phyloP scores from a whole-genome alignment of 2,329 filamentous ascomycete genomes.

The Fusarium subtropicale region DNA sequence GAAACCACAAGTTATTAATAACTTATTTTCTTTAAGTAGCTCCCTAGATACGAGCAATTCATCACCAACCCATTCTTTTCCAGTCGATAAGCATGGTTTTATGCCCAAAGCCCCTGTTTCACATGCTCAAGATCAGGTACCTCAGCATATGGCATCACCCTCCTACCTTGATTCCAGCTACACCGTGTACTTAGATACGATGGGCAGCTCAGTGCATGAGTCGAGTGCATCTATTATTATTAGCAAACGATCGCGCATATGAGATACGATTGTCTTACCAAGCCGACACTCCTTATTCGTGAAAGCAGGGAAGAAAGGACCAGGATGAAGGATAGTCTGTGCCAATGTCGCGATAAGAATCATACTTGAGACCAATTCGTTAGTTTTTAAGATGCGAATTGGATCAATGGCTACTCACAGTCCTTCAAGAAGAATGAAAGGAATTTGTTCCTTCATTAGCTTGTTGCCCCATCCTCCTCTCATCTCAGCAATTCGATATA shows the following conservation, averaged over 20 bases:
- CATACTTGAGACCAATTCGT: neutral
- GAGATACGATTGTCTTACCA: neutral
- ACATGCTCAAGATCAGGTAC: neutral
- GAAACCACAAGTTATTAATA: neutral
- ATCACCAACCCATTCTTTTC: neutral
- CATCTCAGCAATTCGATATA: slow-evolving; percentile 26
- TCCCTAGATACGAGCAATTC: too few species aligned
- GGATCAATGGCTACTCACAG: neutral
- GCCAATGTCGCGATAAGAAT: neutral
- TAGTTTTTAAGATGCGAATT: neutral
- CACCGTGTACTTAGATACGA: neutral
- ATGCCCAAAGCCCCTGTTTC: too few species aligned
- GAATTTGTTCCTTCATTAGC: slow-evolving; percentile 10
- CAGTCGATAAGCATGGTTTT: neutral
- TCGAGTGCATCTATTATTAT: neutral
- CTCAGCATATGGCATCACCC: fast-evolving
- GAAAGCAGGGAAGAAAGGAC: neutral
- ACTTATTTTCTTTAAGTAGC: neutral
- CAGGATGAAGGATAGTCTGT: slow-evolving; percentile 10
- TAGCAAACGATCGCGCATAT: neutral
- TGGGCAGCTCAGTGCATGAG: neutral
- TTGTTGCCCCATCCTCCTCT: slow-evolving; percentile 3
- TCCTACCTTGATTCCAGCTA: too few species aligned
- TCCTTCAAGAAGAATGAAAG: slow-evolving; percentile 10
- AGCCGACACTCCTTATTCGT: neutral